These are phyloP conservation scores for Asterophora lycoperdoides DNA, from an alignment of 768 basidiomycete genomes.

Conservation along the genomic window DNA sequence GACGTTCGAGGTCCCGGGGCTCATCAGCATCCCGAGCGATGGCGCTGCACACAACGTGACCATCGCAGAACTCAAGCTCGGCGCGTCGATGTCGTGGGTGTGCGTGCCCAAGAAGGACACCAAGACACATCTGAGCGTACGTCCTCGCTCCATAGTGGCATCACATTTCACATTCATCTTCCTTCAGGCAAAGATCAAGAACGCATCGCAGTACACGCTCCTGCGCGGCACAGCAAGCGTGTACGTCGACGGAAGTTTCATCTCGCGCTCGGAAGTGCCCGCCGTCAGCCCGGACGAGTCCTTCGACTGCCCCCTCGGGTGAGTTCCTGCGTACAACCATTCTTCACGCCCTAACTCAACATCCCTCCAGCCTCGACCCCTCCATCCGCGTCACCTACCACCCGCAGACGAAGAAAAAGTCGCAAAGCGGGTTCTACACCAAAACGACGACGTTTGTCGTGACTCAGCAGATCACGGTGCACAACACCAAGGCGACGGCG, in stretches of 20 bases:
- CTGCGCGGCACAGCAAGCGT: slow-evolving; percentile 21
- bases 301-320: slow-evolving; percentile 29
- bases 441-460: slow-evolving; percentile 16
- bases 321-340: background rate
- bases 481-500: background rate
- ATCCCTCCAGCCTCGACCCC: slow-evolving; percentile 18
- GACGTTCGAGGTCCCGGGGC: slow-evolving; percentile 23
- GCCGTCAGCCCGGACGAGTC: slow-evolving; percentile 24
- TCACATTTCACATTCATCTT: background rate
- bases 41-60: slow-evolving; percentile 23
- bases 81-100: slow-evolving; percentile 24
- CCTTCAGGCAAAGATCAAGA: slow-evolving; percentile 24
- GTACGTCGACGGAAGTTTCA: slow-evolving; percentile 28
- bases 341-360: too few species aligned
- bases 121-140: slow-evolving; percentile 20
- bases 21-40: slow-evolving; percentile 23
- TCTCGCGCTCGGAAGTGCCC: slow-evolving; percentile 20
- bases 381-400: slow-evolving; percentile 24
- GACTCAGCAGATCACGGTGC: slow-evolving; percentile 20
- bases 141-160: background rate
- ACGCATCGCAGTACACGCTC: slow-evolving; percentile 23
- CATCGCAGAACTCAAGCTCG: slow-evolving; percentile 20
- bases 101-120: slow-evolving; percentile 24
- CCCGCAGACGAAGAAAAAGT: slow-evolving; percentile 19
- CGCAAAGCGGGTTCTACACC: slow-evolving; percentile 20